A percentile compares a stretch with the other conserved stretches of the same genome.
phyloP scores from a whole-genome alignment of 805 yeast species.

The Saturnispora besseyi region DNA sequence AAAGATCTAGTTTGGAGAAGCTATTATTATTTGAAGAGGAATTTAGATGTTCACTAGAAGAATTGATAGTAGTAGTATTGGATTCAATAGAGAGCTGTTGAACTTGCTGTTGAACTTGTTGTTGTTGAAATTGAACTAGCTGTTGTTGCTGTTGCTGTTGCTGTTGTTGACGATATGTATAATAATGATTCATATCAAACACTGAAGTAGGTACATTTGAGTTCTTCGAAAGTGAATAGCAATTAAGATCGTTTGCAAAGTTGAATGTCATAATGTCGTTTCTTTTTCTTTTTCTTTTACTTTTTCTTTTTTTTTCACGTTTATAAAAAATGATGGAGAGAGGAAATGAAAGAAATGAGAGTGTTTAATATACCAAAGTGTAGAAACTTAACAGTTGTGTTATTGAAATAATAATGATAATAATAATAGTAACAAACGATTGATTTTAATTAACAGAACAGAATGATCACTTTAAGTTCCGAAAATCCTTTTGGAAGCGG shows the following conservation, averaged over 20 bases:
- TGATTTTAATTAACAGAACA: too few species aligned
- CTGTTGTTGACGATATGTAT: constrained; percentile 12
- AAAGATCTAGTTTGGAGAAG: constrained; percentile 23
- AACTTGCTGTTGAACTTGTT: constrained; percentile 3
- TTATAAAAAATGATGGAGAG: neutral
- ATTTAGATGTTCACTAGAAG: neutral
- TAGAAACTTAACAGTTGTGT: too few species aligned
- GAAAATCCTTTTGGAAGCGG: too few species aligned
- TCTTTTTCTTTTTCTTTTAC: neutral
- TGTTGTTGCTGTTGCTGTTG: neutral
- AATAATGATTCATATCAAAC: constrained; percentile 17
- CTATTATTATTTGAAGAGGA: neutral
- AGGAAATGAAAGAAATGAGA: neutral
- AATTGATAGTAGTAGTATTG: too few species aligned
- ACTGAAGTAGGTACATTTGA: constrained; percentile 21
- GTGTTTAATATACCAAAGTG: too few species aligned
- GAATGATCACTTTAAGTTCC: too few species aligned
- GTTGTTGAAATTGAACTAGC: constrained; percentile 5
- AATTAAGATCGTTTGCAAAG: constrained; percentile 23
- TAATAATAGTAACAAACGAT: too few species aligned
- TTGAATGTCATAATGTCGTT: constrained; percentile 12
- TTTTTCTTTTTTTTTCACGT: neutral
- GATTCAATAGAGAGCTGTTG: too few species aligned
- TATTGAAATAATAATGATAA: too few species aligned
- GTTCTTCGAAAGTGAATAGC: constrained; percentile 24